These are phyloP conservation scores for Bryoerythrophyllum caledonicum DNA, from an alignment of 225 moss, liverwort and hornwort species.

Conservation along the genomic window DNA sequence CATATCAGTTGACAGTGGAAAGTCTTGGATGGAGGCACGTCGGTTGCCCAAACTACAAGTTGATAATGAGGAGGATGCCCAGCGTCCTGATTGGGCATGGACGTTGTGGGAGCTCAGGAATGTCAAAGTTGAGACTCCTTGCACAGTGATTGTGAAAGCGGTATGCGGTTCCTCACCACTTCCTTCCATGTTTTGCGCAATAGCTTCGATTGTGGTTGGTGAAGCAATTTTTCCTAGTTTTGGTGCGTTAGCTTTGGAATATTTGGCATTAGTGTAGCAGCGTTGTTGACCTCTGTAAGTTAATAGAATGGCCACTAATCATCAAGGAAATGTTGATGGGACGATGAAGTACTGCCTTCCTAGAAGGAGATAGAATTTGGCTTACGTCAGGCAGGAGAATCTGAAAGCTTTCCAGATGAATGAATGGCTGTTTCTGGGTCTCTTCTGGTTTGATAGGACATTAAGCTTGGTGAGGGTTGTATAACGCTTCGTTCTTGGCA, in stretches of 20 bases:
- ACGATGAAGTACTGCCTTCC: neutral
- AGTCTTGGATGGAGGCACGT: conserved; percentile 59
- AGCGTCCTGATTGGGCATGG: conserved; percentile 72
- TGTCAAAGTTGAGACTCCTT: conserved; percentile 50
- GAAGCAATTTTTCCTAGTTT: neutral
- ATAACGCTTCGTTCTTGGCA: conserved; percentile 8
- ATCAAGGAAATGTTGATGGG: neutral
- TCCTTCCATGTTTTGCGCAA: neutral
- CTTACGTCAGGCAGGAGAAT: neutral
- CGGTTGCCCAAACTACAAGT: conserved; percentile 41
- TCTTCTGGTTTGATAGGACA: neutral
- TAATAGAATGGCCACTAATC: neutral
- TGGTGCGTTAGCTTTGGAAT: neutral
- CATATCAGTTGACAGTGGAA: conserved; percentile 66
- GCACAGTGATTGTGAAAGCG: conserved; percentile 68
- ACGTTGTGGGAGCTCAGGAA: conserved; percentile 62
- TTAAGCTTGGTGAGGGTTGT: conserved; percentile 1
- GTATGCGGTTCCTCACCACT: conserved; percentile 39
- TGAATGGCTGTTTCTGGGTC: neutral
- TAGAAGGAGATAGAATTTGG: neutral
- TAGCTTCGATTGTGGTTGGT: neutral
- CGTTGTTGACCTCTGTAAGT: neutral
- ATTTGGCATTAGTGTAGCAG: conserved; percentile 8
- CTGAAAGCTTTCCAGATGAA: conserved; percentile 3
- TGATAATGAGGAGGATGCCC: conserved; percentile 37